Percentiles rank a stretch among this genome's conserved stretches.
Evolutionary conservation across 495 filamentous ascomycete genomes (phyloP).

Genomic region (Thozetella sp.): DNA sequence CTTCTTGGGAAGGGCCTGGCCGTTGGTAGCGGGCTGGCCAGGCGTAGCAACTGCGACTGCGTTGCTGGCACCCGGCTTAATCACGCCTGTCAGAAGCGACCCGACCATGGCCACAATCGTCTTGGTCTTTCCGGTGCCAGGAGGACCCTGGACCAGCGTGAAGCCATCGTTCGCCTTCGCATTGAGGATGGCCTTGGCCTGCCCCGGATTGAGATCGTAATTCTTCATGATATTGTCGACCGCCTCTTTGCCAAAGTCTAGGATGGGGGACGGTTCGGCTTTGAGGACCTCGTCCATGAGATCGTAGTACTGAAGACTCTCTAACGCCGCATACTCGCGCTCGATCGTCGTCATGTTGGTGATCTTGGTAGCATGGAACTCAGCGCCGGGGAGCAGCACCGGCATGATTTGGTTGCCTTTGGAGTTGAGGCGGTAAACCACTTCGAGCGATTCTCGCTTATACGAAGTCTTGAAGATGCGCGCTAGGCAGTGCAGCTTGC

Average conservation of each 20-base stretch:
- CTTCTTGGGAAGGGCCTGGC: slow-evolving; percentile 62
- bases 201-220: slow-evolving; percentile 84
- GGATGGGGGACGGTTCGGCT: slow-evolving; percentile 85
- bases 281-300: slow-evolving; percentile 87
- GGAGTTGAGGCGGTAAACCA: slow-evolving; percentile 77
- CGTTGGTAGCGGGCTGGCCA: slow-evolving; percentile 28
- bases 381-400: slow-evolving; percentile 57
- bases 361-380: slow-evolving; percentile 77
- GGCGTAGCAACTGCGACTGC: slow-evolving; percentile 55
- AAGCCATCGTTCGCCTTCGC: slow-evolving; percentile 95
- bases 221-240: slow-evolving; percentile 67
- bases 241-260: slow-evolving; percentile 73
- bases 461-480: slow-evolving; percentile 76
- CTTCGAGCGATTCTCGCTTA: slow-evolving; percentile 77
- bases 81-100: slow-evolving; percentile 69
- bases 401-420: slow-evolving; percentile 49
- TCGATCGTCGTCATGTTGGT: slow-evolving; percentile 90
- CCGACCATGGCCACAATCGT: slow-evolving; percentile 97
- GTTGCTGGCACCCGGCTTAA: slow-evolving; percentile 42
- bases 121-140: slow-evolving; percentile 97
- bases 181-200: slow-evolving; percentile 90
- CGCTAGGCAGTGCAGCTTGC: slow-evolving; percentile 80
- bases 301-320: slow-evolving; percentile 92
- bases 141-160: slow-evolving; percentile 93
- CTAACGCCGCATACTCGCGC: slow-evolving; percentile 89